These are phyloP conservation scores for Nitzschia sp. DNA, from an alignment of 108 stramenopile species.

Conservation along the genomic window DNA sequence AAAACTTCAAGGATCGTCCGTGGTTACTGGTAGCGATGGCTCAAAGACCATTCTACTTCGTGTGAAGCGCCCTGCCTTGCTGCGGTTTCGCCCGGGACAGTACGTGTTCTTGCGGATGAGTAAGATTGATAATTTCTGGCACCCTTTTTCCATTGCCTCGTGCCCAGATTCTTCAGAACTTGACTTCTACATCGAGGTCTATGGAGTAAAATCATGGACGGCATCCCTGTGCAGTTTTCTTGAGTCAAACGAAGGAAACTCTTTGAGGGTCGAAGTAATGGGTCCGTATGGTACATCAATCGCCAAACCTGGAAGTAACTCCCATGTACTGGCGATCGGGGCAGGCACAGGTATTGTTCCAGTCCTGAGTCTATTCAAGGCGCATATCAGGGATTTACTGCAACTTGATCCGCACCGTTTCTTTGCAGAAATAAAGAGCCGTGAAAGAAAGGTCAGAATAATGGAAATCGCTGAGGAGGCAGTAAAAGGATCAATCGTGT, in stretches of 20 bases:
- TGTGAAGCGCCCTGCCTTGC: conserved; percentile 30
- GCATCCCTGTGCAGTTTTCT: conserved; percentile 20
- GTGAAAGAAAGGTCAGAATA: conserved; percentile 1
- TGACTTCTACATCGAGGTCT: conserved; percentile 46
- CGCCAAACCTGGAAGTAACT: conserved; percentile 20
- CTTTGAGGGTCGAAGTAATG: conserved; percentile 30
- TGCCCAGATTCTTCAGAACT: conserved; percentile 26
- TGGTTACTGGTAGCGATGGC: conserved; percentile 10
- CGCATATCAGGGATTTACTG: conserved; percentile 32
- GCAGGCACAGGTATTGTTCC: conserved; percentile 54
- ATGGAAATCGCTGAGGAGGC: conserved; percentile 3
- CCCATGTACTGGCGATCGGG: conserved; percentile 40
- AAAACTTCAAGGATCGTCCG: conserved; percentile 12
- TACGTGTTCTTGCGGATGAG: conserved; percentile 36
- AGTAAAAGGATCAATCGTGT: not conserved
- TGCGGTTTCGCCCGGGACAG: conserved; percentile 44
- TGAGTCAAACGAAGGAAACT: not conserved
- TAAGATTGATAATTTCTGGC: conserved; percentile 31
- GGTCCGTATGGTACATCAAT: conserved; percentile 53
- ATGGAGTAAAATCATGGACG: conserved; percentile 30
- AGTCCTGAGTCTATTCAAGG: conserved; percentile 35
- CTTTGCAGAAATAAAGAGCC: conserved; percentile 13
- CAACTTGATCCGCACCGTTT: conserved; percentile 28
- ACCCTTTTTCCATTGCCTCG: conserved; percentile 44
- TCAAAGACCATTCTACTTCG: conserved; percentile 39